Evolutionary conservation across 2,329 filamentous ascomycete genomes (phyloP), one percentile per base, ranked within the genome.

Genomic region (Herpotrichia juniperi): DNA sequence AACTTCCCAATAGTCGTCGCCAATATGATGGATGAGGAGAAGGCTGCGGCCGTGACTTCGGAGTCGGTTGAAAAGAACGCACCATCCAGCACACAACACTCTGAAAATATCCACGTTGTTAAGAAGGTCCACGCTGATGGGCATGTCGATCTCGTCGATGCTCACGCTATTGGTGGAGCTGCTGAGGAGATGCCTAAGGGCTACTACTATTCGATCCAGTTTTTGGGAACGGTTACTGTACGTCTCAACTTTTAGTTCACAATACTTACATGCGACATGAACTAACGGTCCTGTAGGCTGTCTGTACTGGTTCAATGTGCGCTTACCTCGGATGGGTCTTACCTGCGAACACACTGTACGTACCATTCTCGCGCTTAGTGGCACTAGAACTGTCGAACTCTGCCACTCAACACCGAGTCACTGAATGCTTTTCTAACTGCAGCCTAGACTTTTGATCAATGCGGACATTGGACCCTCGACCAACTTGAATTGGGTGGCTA

Each of bases 91-190:
- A 51, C 34, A 2, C n/a, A 44, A 17, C 48, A 61, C 2, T 32
- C 54, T 30, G 57, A 61, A 35, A 52, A 61, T 19, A 50, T 64
- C 17, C 52, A 63, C 39, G 61, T 61, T 14, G 61, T 68, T 17
- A 61, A 66, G 49, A 63, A 57, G 32, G 57, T 68, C 8, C 68
- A 77, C 50, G 68, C 74, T 10, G 77, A 79, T 54, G 77, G 76
- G 21, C 71, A 71, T 11, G 61, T 79, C 44, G 74, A 78, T 62
- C 70, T 74, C 44, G 66, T 79, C 52, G 76, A 78, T 53, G 58
- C 69, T 2, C 67, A 75, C 26, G 76, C 75, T 35, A 62, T 79
- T n/a, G 78, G 77, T 5, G 77, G 77, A 8, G 72, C 75, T 3
- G 50, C 73, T 4, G 67, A 72, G 5, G 61, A 64, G 9, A 76